phyloP scores from a whole-genome alignment of 257 asterid species.

The Solanum ahanhuiri region DNA sequence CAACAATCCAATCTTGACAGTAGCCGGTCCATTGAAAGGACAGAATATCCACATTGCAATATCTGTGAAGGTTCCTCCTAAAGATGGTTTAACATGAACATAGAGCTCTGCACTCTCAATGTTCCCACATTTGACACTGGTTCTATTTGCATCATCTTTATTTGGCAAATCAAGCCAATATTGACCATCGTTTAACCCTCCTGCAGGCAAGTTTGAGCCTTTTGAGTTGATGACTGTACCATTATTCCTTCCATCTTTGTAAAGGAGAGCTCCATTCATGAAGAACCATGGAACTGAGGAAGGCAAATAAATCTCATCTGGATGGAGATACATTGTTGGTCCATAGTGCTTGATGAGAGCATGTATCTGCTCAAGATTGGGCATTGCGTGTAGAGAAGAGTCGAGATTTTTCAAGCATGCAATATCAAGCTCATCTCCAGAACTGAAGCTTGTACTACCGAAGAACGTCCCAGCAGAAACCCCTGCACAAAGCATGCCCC shows the following conservation, averaged over 20 bases:
- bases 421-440: conserved; percentile 21
- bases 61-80: conserved; percentile 71
- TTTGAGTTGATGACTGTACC: conserved; percentile 47
- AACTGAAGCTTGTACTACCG: conserved; percentile 16
- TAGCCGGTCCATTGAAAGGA: conserved; percentile 84
- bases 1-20: conserved; percentile 46
- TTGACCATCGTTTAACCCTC: conserved; percentile 57
- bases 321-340: conserved; percentile 72
- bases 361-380: conserved; percentile 62
- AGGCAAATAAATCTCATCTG: conserved; percentile 67
- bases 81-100: conserved; percentile 72
- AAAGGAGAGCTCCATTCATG: conserved; percentile 58
- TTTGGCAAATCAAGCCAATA: conserved; percentile 73
- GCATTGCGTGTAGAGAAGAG: conserved; percentile 46
- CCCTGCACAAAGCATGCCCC: conserved; percentile 61
- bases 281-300: conserved; percentile 91
- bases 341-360: conserved; percentile 69
- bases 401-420: conserved; percentile 69
- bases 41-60: conserved; percentile 84
- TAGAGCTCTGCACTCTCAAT: conserved; percentile 60
- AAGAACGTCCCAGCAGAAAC: conserved; percentile 69
- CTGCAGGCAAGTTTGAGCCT: conserved; percentile 58
- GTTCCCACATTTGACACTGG: conserved; percentile 38
- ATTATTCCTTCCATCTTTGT: conserved; percentile 40
- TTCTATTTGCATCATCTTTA: conserved; percentile 14